phyloP scores from a whole-genome alignment of 257 asterid species.

The Rehmannia glutinosa region DNA sequence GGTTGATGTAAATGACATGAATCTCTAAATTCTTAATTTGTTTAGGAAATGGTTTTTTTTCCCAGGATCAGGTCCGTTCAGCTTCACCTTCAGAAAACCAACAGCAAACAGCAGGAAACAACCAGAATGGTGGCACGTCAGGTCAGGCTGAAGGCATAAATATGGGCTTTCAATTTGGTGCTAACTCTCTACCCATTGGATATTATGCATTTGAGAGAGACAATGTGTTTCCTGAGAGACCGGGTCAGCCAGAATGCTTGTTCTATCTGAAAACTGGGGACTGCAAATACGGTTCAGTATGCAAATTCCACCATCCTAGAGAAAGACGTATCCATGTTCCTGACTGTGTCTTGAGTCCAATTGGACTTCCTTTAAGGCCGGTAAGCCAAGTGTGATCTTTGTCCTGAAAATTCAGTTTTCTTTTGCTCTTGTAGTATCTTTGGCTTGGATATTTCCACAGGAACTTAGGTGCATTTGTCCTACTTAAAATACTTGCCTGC shows the following conservation, averaged over 20 bases:
- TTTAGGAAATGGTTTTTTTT: slow-evolving; percentile 1
- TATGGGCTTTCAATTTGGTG: slow-evolving; percentile 46
- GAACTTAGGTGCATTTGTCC: neutral
- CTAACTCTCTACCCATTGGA: slow-evolving; percentile 47
- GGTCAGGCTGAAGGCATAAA: slow-evolving; percentile 33
- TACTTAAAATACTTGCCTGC: neutral
- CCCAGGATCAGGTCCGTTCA: slow-evolving; percentile 52
- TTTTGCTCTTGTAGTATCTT: neutral
- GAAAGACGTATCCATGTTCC: slow-evolving; percentile 64
- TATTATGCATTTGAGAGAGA: slow-evolving; percentile 55
- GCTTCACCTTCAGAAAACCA: slow-evolving; percentile 53
- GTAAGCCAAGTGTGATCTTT: slow-evolving; percentile 37
- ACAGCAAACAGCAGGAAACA: slow-evolving; percentile 45
- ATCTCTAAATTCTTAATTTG: neutral
- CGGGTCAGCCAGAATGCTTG: slow-evolving; percentile 76
- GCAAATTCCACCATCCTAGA: slow-evolving; percentile 84
- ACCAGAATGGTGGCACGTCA: slow-evolving; percentile 36
- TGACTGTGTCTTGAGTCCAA: slow-evolving; percentile 56
- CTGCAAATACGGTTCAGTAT: slow-evolving; percentile 70
- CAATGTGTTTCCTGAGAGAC: slow-evolving; percentile 71
- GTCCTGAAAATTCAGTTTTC: neutral
- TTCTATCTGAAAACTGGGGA: slow-evolving; percentile 85
- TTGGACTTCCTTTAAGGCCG: slow-evolving; percentile 71
- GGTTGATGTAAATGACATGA: neutral
- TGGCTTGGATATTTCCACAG: neutral